Conservation (phyloP, 805 yeast species). For the Candida oleophila region DNA sequence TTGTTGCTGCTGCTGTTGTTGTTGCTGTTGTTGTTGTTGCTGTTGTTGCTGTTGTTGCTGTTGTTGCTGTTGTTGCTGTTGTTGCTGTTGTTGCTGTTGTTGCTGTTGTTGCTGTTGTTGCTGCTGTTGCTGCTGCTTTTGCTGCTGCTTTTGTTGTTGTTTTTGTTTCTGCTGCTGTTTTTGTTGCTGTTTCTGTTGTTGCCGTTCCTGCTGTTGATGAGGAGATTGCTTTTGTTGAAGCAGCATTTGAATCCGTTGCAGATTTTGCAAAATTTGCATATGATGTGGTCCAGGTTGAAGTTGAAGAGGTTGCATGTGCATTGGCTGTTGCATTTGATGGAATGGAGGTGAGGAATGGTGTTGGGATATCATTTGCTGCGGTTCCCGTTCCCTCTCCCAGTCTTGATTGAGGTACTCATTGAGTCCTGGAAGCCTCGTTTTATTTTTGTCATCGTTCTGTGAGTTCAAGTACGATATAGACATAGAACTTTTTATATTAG, state of each 20-base stretch:
- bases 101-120: conserved; percentile 8
- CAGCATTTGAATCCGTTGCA: conserved; percentile 5
- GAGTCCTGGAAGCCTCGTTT: conserved; percentile 4
- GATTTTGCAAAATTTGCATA: conserved; percentile 7
- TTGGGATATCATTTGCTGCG: background rate
- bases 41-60: conserved; percentile 4
- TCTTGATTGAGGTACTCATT: conserved; percentile 3
- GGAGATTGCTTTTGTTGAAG: conserved; percentile 4
- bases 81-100: conserved; percentile 3
- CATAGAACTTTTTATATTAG: background rate
- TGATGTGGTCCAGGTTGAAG: conserved; percentile 9
- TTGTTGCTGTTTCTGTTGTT: conserved; percentile 7
- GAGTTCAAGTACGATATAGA: background rate
- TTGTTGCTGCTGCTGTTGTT: too few relatives aligned
- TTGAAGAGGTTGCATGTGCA: conserved; percentile 1
- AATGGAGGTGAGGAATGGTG: background rate
- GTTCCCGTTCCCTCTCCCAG: conserved; percentile 2
- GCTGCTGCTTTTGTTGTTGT: conserved; percentile 6
- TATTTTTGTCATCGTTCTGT: background rate
- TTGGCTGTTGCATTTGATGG: conserved; percentile 4
- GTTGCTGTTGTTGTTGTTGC: too few relatives aligned
- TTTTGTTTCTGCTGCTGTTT: background rate
- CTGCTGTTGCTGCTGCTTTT: conserved; percentile 3
- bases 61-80: conserved; percentile 1
- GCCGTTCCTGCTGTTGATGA: conserved; percentile 8